Base-by-base conservation (phyloP, 441 rosid genomes). In the Rhodomyrtus psidioides region DNA sequence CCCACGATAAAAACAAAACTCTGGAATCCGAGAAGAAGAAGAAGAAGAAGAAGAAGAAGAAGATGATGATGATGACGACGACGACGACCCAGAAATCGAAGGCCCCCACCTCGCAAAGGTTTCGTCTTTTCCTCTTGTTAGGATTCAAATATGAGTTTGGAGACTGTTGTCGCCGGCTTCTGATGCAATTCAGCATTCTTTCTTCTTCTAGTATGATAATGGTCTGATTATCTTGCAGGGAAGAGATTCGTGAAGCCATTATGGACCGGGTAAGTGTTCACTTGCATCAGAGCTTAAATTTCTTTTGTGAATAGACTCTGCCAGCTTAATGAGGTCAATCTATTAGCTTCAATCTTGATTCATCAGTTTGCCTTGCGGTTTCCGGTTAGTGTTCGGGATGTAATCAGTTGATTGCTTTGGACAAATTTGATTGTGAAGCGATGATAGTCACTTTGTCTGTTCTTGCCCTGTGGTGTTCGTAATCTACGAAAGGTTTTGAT, bases 201-300 rank as follows among this genome's bases (percentile, higher is more conserved):
- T 28, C 42, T 60, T 60, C 74, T 65, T 65, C 83, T 28, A 26
- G 53, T 17, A 9, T 28, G 83, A 54, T 12, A 3, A 14, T 6
- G 83, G 9, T 46, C 49, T 4, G 27, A 75, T 42, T 65, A 12
- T 53, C 79, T 85, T 82, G 75, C 91, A 95, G 99, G 99, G 74
- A 95, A 88, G 91, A 94, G 96, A 88, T 9, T 75, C 57, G 90
- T 93, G 89, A 97, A 97, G 90, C 98, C 99, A 19, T 88, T 93
- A 8, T 93, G 28, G 93, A 93, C 85, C 90, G 91, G 86, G 98
- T 96, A 90, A 81, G 90, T 85, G 56, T 53, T 16, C 28, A 14
- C 56, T 27, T 24, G 0, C 24, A 8, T 42, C 56, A 27, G 34
- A 53, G 76, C 76, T 30, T 65, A 30, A 65, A 65, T 27, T 58